Evolutionary conservation across 352 stramenopile genomes (phyloP).

Genomic region (Pythium utonaiense): DNA sequence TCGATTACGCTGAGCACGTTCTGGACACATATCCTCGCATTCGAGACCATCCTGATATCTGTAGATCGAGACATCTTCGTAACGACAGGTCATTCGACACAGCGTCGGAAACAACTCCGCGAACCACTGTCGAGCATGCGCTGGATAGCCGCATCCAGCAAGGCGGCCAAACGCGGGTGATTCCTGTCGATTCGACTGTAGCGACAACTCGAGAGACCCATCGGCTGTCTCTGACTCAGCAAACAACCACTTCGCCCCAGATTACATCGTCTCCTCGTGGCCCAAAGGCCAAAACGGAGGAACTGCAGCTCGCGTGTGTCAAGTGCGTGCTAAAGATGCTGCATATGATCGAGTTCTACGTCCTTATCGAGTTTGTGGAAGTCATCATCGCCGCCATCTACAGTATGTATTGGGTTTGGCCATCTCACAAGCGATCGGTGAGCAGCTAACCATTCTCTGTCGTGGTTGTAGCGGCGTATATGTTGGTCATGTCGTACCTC

Average conservation of each 20-base stretch:
- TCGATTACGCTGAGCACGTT: constrained; percentile 7
- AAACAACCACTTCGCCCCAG: background rate
- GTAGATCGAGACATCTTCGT: background rate
- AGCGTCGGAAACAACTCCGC: too few relatives aligned
- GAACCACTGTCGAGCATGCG: too few relatives aligned
- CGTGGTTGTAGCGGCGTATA: background rate
- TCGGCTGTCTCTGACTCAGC: too few relatives aligned
- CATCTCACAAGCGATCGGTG: too few relatives aligned
- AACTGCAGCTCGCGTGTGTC: background rate
- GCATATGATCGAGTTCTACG: constrained; percentile 14
- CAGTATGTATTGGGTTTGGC: constrained; percentile 7
- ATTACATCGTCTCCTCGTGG: too few relatives aligned
- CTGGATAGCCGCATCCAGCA: too few relatives aligned
- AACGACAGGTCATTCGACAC: too few relatives aligned
- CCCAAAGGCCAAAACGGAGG: background rate
- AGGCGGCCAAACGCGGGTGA: too few relatives aligned
- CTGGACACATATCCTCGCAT: background rate
- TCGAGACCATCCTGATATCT: background rate
- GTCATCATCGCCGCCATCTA: constrained; percentile 20
- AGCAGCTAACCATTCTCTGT: too few relatives aligned
- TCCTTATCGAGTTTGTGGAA: constrained; percentile 17
- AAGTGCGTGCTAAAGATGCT: constrained; percentile 1
- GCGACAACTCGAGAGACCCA: too few relatives aligned
- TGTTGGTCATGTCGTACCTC: background rate
- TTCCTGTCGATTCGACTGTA: too few relatives aligned